phyloP scores from a whole-genome alignment of 2,329 filamentous ascomycete species.

The Scytalidium sp. region DNA sequence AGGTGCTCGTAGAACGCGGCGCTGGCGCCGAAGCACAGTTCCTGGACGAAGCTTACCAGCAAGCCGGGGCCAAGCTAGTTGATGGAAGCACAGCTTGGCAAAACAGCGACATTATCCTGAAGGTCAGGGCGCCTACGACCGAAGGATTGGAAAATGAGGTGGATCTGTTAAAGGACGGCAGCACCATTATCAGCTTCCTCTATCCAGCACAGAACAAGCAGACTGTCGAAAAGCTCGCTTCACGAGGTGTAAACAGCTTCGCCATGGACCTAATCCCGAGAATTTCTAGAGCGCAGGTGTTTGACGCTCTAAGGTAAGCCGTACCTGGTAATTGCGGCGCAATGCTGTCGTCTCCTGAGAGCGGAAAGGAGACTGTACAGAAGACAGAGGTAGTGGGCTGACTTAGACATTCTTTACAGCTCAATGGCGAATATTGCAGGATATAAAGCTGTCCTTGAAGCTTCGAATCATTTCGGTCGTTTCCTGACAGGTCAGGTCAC shows the following conservation, averaged over 20 bases:
- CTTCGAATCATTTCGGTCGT: conserved; percentile 83
- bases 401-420: conserved; percentile 38
- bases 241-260: conserved; percentile 70
- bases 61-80: conserved; percentile 75
- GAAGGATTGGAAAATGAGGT: conserved; percentile 61
- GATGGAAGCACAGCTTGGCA: conserved; percentile 69
- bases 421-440: conserved; percentile 95
- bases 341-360: too few species aligned
- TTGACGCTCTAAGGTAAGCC: conserved; percentile 67
- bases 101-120: conserved; percentile 75
- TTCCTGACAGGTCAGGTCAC: conserved; percentile 89
- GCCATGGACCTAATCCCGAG: conserved; percentile 93
- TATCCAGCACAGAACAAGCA: conserved; percentile 79
- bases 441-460: conserved; percentile 88
- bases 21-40: conserved; percentile 79
- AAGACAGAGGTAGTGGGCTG: neutral
- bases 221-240: conserved; percentile 70
- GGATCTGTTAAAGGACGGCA: conserved; percentile 61
- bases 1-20: conserved; percentile 74
- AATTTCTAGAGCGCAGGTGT: conserved; percentile 84
- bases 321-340: too few species aligned
- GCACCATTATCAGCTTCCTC: conserved; percentile 78
- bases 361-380: conserved; percentile 7
- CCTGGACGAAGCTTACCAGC: conserved; percentile 71
- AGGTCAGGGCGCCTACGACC: conserved; percentile 72